A percentile compares a stretch with the other conserved stretches of the same genome.
Evolutionary conservation across 371 early-diverging fungal genomes (phyloP).

Genomic region (Lichtheimia ramosa): DNA sequence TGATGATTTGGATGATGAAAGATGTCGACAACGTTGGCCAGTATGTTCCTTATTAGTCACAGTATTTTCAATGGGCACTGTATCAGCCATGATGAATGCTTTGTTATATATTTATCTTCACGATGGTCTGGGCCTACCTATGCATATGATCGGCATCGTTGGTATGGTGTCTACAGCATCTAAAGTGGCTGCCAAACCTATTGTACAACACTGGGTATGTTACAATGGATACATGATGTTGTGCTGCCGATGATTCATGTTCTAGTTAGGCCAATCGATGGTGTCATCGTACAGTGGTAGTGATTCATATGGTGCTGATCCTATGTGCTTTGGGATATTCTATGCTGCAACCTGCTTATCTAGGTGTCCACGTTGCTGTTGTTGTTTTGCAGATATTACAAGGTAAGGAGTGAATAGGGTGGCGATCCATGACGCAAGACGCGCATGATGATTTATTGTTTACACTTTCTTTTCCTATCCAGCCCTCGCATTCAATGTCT

Average conservation of each 20-base stretch:
- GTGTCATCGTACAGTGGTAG: constrained; percentile 4
- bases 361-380: constrained; percentile 11
- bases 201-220: constrained; percentile 7
- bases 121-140: constrained; percentile 17
- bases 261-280: constrained; percentile 2
- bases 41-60: constrained; percentile 9
- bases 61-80: constrained; percentile 10
- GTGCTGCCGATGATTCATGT: neutral
- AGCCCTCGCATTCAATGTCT: constrained; percentile 14
- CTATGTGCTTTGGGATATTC: constrained; percentile 25
- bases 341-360: constrained; percentile 18
- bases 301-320: constrained; percentile 17
- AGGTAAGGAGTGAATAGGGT: constrained; percentile 13
- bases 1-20: constrained; percentile 2
- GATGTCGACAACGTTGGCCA: constrained; percentile 1
- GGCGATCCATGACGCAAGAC: neutral
- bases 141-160: constrained; percentile 21
- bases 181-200: constrained; percentile 7
- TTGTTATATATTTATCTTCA: constrained; percentile 15
- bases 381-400: constrained; percentile 26
- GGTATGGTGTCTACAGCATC: constrained; percentile 9
- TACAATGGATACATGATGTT: neutral
- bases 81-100: constrained; percentile 18
- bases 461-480: neutral
- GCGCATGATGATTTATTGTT: neutral